Conservation (phyloP, 1,139 yeast genomes). For the Starmera stellimalicola region DNA sequence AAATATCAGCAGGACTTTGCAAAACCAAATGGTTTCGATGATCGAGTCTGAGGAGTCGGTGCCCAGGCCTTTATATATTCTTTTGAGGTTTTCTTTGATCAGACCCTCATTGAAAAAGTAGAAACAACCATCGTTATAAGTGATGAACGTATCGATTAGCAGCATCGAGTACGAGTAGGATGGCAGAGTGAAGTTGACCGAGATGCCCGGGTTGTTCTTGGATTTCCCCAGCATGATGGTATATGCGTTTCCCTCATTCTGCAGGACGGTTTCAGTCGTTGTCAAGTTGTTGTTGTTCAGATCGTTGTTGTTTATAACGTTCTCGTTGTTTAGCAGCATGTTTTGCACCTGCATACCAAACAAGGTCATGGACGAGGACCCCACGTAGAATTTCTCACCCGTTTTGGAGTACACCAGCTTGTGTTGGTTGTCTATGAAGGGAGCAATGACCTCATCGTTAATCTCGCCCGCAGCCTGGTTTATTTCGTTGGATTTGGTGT, state of each 20-base stretch:
- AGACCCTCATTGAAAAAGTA: slow-evolving; percentile 79
- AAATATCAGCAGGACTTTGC: slow-evolving; percentile 64
- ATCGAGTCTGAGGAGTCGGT: slow-evolving; percentile 39
- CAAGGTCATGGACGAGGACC: slow-evolving; percentile 73
- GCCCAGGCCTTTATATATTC: slow-evolving; percentile 37
- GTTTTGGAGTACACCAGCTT: slow-evolving; percentile 63
- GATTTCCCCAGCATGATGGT: slow-evolving; percentile 60
- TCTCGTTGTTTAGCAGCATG: slow-evolving; percentile 19
- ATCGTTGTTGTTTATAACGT: slow-evolving; percentile 5
- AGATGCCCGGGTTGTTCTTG: slow-evolving; percentile 55
- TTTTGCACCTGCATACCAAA: slow-evolving; percentile 71
- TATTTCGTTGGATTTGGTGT: background rate
- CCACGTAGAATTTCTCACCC: slow-evolving; percentile 67
- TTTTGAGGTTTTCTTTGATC: slow-evolving; percentile 54
- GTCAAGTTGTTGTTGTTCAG: slow-evolving; percentile 7
- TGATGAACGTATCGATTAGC: slow-evolving; percentile 65
- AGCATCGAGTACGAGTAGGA: slow-evolving; percentile 70
- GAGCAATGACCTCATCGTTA: slow-evolving; percentile 45
- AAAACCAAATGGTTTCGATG: slow-evolving; percentile 71
- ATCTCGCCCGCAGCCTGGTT: background rate
- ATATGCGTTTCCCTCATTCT: slow-evolving; percentile 68
- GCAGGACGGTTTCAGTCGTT: slow-evolving; percentile 1
- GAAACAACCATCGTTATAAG: slow-evolving; percentile 78
- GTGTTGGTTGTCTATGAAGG: slow-evolving; percentile 62
- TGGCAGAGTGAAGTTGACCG: slow-evolving; percentile 64